Evolutionary conservation across 108 stramenopile genomes (phyloP), one percentile per base, ranked within the genome.

Genomic region (Cyclotella kingstonii): DNA sequence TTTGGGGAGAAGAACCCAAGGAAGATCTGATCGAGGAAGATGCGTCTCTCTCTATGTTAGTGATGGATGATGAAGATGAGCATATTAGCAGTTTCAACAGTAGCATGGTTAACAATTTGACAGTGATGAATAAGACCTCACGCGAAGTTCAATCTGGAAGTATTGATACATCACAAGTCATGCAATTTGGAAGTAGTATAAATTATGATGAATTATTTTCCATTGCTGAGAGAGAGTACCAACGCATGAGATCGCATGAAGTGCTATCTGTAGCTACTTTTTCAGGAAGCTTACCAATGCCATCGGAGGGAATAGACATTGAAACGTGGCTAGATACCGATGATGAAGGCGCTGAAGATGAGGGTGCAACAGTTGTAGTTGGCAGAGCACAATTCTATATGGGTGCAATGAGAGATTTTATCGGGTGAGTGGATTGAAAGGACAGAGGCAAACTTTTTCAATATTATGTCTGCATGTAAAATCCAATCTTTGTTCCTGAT

Each of bases 311-410:
- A 9, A 45, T 35, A 17, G 67, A 61, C 0, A 55, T 86, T 27
- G 79, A 86, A 60, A 62, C 41, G 26, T 89, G 83, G 85, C 64
- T 89, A 29, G 76, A 81, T 31, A 60, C 63, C 22, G 77, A 73
- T 0, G 88, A 86, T 35, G 89, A 80, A 11, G 55, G 45, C 14
- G n/a, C 50, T 15, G 56, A 56, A 5, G 86, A 87, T 60, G 89
- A 91, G 44, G 89, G 89, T 14, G 81, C 81, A 33, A 78, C 81
- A 31, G 79, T 85, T 30, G 74, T 86, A 0, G 72, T 91, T 51
- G 89, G 89, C 12, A 53, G 89, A 34, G 85, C 84, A 2, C 84
- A 87, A 36, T 91, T 91, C 45, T 91, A 81, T 59, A 73, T 86
- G 42, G 89, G 89, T 2, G 86, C 85, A 21, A 83, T 76, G 73